Conservation (phyloP, 129 eudicot species). For the Logfia minima region DNA sequence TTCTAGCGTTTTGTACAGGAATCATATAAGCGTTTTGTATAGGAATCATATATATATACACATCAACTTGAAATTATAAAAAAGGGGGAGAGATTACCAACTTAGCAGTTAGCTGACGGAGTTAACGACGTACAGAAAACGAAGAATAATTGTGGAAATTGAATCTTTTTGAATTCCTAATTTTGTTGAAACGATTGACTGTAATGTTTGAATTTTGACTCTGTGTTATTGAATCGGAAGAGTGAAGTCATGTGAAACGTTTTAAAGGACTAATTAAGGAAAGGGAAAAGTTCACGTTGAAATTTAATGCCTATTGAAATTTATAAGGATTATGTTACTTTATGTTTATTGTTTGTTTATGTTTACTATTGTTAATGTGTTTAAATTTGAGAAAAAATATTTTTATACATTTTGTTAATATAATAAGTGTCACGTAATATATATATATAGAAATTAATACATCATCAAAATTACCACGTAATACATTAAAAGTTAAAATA, state of each 20-base stretch:
- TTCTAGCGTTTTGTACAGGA: neutral
- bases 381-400: too few species aligned
- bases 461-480: too few species aligned
- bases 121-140: neutral
- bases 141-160: neutral
- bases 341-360: too few species aligned
- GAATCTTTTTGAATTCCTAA: neutral
- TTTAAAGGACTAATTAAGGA: neutral
- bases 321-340: neutral
- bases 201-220: neutral
- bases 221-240: neutral
- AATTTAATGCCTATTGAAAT: neutral
- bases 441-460: too few species aligned
- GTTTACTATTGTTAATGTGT: too few species aligned
- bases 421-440: too few species aligned
- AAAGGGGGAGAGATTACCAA: neutral
- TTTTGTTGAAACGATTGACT: neutral
- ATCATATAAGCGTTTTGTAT: neutral
- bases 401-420: too few species aligned
- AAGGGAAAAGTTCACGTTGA: neutral
- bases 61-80: neutral
- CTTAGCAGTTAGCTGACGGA: neutral
- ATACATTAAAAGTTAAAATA: too few species aligned
- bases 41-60: neutral
- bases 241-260: constrained; percentile 15